A percentile compares a stretch with the other conserved stretches of the same genome.
These are phyloP conservation scores for Tieghemiomyces parasiticus DNA, from an alignment of 192 early-diverging fungal species.

Conservation along the genomic window DNA sequence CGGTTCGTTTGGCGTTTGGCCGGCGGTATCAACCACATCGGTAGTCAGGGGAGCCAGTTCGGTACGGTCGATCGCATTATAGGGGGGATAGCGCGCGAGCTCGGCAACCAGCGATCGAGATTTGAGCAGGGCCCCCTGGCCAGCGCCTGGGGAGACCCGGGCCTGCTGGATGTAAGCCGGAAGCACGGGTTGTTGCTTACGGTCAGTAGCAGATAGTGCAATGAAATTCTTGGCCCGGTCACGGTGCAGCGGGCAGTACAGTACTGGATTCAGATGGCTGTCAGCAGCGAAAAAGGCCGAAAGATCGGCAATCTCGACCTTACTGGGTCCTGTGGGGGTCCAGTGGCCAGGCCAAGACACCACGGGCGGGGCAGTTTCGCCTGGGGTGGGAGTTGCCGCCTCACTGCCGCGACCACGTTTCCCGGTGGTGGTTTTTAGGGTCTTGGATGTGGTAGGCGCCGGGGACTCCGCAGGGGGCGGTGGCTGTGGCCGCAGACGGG, in stretches of 20 bases:
- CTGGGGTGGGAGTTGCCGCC: too few species aligned
- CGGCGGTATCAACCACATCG: background rate
- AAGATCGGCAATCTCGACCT: slow-evolving; percentile 2
- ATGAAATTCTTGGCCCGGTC: slow-evolving; percentile 5
- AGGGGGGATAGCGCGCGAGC: background rate
- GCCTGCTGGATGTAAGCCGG: background rate
- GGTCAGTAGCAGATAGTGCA: slow-evolving; percentile 3
- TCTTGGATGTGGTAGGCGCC: background rate
- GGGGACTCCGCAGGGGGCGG: background rate
- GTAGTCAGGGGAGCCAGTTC: background rate
- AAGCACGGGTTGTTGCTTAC: background rate
- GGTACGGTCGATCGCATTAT: too few species aligned
- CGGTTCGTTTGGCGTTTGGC: background rate
- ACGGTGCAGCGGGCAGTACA: slow-evolving; percentile 8
- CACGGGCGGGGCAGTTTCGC: too few species aligned
- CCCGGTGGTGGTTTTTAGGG: background rate
- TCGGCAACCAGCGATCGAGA: background rate
- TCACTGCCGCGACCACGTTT: too few species aligned
- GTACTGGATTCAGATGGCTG: slow-evolving; percentile 4
- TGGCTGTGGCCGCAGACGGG: background rate
- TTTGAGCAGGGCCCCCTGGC: slow-evolving; percentile 6
- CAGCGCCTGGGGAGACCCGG: background rate
- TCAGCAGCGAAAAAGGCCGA: background rate
- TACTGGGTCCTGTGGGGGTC: slow-evolving; percentile 7
- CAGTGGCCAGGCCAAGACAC: background rate